Evolutionary conservation across 805 yeast species (phyloP).

Genomic region (Starmerella apicola): DNA sequence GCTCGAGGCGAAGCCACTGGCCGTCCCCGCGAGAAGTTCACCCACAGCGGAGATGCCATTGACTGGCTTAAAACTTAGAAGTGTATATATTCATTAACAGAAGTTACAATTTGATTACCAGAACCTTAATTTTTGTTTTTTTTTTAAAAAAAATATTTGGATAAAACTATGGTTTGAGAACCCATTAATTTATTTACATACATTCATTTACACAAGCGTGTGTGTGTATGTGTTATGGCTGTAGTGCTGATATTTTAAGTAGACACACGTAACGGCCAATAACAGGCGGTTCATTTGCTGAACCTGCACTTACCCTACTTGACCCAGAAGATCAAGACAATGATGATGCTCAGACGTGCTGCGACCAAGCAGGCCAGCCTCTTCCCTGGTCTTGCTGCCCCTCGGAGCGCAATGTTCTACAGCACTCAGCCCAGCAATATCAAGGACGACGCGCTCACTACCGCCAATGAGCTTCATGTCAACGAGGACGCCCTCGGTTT

Average conservation of each 20-base stretch:
- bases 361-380: not conserved
- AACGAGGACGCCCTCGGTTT: constrained; percentile 13
- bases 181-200: no score
- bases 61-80: constrained; percentile 2
- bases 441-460: constrained; percentile 4
- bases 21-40: constrained; percentile 49
- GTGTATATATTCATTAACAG: no score
- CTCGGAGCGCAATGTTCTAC: not conserved
- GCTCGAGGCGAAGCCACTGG: constrained; percentile 36
- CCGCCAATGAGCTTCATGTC: constrained; percentile 13
- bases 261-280: not conserved
- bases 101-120: no score
- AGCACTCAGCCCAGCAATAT: constrained; percentile 3
- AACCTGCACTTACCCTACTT: not conserved
- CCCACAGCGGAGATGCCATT: constrained; percentile 39
- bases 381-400: not conserved
- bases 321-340: not conserved
- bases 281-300: not conserved
- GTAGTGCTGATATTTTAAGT: not conserved
- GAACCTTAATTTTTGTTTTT: no score
- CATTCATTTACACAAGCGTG: no score
- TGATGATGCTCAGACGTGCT: not conserved
- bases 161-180: no score
- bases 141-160: no score
- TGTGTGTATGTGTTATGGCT: not conserved